A percentile compares a stretch with the other conserved stretches of the same genome.
These are phyloP conservation scores for Puccinia novopanici DNA, from an alignment of 1,284 basidiomycete species.

Conservation along the genomic window DNA sequence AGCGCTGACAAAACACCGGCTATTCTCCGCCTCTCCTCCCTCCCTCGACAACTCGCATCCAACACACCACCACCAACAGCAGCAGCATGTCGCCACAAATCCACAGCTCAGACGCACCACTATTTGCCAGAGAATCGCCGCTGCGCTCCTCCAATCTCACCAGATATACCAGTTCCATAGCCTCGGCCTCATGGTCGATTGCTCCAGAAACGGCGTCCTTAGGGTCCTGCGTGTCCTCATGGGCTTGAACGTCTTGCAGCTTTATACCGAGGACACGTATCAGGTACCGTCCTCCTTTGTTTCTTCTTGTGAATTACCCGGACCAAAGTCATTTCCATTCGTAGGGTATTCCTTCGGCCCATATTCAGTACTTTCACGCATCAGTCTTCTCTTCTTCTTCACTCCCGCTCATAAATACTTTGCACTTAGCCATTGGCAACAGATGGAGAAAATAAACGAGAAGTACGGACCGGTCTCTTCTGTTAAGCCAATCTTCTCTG, in stretches of 20 bases:
- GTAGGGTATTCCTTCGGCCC: constrained; percentile 46
- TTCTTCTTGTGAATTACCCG: constrained; percentile 46
- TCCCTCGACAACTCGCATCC: neutral
- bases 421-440: constrained; percentile 25
- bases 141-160: neutral
- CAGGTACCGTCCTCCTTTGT: neutral
- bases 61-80: too few species aligned
- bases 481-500: too few species aligned
- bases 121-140: neutral
- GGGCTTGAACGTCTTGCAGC: constrained; percentile 59
- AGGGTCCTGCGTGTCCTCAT: constrained; percentile 56
- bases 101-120: neutral
- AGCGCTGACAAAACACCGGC: constrained; percentile 2
- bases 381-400: neutral
- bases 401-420: neutral
- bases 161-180: constrained; percentile 52
- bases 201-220: constrained; percentile 60
- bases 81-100: neutral
- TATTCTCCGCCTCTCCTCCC: neutral
- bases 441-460: constrained; percentile 44
- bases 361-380: constrained; percentile 23
- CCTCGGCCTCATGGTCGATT: constrained; percentile 61
- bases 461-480: constrained; percentile 49
- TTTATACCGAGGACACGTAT: constrained; percentile 52
- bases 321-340: constrained; percentile 33